These are phyloP conservation scores for Thinopyrum elongatum DNA, from an alignment of 176 grass and related monocot species.

Conservation along the genomic window DNA sequence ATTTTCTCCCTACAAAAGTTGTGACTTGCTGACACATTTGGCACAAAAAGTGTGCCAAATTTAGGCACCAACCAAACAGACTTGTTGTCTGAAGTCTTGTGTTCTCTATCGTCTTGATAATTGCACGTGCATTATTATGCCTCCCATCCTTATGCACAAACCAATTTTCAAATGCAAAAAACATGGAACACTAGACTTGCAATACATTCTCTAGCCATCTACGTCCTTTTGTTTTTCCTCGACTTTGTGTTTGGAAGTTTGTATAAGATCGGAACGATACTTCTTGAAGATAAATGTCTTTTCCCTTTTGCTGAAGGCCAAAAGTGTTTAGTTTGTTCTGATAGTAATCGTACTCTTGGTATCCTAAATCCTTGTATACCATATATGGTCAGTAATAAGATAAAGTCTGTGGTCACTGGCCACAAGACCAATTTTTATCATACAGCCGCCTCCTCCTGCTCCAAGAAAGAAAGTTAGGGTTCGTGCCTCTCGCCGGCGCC, in stretches of 20 bases:
- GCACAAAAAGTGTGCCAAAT: too few species aligned
- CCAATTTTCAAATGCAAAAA: too few species aligned
- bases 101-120: too few species aligned
- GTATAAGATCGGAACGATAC: neutral
- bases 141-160: too few species aligned
- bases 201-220: neutral
- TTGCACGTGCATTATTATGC: too few species aligned
- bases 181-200: neutral
- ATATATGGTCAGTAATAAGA: neutral
- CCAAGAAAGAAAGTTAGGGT: too few species aligned
- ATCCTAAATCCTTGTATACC: neutral
- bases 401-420: too few species aligned
- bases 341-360: neutral
- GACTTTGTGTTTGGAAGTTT: neutral
- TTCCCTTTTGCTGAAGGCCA: neutral
- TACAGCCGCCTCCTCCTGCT: too few species aligned
- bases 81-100: neutral
- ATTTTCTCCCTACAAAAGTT: neutral
- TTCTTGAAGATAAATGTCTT: neutral
- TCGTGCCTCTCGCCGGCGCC: too few species aligned
- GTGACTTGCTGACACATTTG: neutral
- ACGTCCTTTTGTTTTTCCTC: neutral
- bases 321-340: neutral
- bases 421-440: neutral
- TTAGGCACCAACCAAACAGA: neutral